Conservation (phyloP, 2,329 filamentous ascomycete genomes). For the Didymosphaeria variabile region DNA sequence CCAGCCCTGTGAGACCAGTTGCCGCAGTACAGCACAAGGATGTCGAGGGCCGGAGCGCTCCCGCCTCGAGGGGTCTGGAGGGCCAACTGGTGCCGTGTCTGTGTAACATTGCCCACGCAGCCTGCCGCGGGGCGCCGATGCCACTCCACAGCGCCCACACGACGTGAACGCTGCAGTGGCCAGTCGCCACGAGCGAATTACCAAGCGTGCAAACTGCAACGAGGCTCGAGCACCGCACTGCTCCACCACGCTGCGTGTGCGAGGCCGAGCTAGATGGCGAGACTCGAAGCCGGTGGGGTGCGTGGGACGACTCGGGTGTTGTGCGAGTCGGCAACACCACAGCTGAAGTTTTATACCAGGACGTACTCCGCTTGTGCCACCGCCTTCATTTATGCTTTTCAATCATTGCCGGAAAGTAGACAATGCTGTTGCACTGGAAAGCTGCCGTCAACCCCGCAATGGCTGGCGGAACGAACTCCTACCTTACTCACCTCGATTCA, state of each 20-base stretch:
- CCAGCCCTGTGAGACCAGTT: constrained; percentile 34
- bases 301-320: not conserved
- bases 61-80: constrained; percentile 9
- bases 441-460: too few relatives aligned
- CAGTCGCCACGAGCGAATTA: constrained; percentile 18
- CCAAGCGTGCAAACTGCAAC: not conserved
- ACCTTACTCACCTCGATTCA: too few relatives aligned
- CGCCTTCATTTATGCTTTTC: not conserved
- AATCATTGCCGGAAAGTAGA: too few relatives aligned
- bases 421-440: too few relatives aligned
- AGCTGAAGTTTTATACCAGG: not conserved
- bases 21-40: constrained; percentile 19
- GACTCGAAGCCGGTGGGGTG: constrained; percentile 8
- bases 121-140: not conserved
- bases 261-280: constrained; percentile 9
- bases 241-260: constrained; percentile 12
- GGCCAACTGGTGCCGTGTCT: constrained; percentile 11
- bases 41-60: constrained; percentile 26
- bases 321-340: constrained; percentile 8
- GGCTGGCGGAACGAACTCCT: too few relatives aligned
- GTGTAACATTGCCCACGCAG: constrained; percentile 13
- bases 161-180: not conserved
- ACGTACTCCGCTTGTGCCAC: not conserved
- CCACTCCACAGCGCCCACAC: too few relatives aligned
- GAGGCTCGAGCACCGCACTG: not conserved